Evolutionary conservation across 2,329 filamentous ascomycete genomes (phyloP).

Genomic region (Apiospora malaysiana): DNA sequence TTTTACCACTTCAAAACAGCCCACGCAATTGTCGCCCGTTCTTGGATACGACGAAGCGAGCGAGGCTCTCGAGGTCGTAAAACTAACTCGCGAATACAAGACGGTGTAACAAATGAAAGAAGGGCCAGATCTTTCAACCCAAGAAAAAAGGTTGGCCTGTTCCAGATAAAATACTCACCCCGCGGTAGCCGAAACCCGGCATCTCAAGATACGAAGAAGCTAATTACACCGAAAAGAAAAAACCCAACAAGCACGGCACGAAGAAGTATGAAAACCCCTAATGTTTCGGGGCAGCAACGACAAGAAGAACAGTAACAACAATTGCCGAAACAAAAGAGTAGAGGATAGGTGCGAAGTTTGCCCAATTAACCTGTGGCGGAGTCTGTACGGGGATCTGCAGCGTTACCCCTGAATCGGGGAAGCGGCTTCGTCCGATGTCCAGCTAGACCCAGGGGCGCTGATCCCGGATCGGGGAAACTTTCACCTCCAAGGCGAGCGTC

Average conservation of each 20-base stretch:
- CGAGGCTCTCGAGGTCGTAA: not conserved
- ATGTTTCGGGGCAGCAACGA: not conserved
- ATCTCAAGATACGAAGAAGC: not conserved
- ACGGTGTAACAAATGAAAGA: no score
- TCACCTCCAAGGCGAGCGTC: not conserved
- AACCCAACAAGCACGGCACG: not conserved
- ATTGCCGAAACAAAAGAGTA: not conserved
- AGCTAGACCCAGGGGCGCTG: not conserved
- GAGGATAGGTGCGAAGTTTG: not conserved
- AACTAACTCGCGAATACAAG: not conserved
- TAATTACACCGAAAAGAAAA: not conserved
- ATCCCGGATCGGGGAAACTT: not conserved
- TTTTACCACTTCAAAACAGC: not conserved
- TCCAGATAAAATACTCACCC: not conserved
- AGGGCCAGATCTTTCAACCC: not conserved
- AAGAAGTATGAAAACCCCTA: not conserved
- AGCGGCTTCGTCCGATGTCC: not conserved
- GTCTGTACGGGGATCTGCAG: not conserved
- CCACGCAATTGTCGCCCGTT: not conserved
- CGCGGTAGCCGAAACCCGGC: not conserved
- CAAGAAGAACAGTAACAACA: not conserved
- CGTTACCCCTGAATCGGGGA: not conserved
- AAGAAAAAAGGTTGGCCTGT: not conserved
- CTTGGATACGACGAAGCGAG: not conserved
- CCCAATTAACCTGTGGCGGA: not conserved